Percentiles rank a stretch among this genome's conserved stretches.
phyloP scores from a whole-genome alignment of 208 protist species.

The Trypanosoma conorhini region DNA sequence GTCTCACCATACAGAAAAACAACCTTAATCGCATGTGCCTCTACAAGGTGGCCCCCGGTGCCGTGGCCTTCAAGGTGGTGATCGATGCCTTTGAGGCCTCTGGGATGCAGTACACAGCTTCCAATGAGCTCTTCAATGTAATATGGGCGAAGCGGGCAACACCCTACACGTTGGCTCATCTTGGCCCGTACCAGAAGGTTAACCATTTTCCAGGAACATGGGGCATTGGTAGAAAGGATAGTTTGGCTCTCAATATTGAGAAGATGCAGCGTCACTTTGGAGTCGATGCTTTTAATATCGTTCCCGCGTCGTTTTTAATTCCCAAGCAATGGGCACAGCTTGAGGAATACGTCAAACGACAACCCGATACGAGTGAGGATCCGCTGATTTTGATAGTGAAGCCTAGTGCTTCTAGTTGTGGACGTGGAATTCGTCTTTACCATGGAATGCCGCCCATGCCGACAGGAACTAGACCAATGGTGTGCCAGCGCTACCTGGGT shows the following conservation, averaged over 20 bases:
- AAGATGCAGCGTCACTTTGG: constrained; percentile 82
- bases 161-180: constrained; percentile 66
- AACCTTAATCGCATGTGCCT: constrained; percentile 87
- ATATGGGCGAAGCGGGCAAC: constrained; percentile 92
- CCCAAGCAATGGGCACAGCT: constrained; percentile 71
- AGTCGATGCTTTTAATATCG: constrained; percentile 70
- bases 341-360: constrained; percentile 55
- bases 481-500: constrained; percentile 94
- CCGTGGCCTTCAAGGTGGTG: constrained; percentile 90
- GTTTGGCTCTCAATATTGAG: constrained; percentile 74
- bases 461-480: constrained; percentile 48
- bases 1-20: constrained; percentile 63
- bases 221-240: constrained; percentile 91
- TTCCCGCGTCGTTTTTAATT: constrained; percentile 83
- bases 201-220: constrained; percentile 94
- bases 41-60: constrained; percentile 90
- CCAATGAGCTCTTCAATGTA: constrained; percentile 87
- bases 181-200: constrained; percentile 88
- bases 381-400: constrained; percentile 90
- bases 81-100: constrained; percentile 85
- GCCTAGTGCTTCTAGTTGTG: constrained; percentile 87
- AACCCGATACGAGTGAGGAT: constrained; percentile 57
- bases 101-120: constrained; percentile 84
- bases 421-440: constrained; percentile 81
- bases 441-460: constrained; percentile 73